Conservation (phyloP, 75 land plant species). For the Pinus tabuliformis region DNA sequence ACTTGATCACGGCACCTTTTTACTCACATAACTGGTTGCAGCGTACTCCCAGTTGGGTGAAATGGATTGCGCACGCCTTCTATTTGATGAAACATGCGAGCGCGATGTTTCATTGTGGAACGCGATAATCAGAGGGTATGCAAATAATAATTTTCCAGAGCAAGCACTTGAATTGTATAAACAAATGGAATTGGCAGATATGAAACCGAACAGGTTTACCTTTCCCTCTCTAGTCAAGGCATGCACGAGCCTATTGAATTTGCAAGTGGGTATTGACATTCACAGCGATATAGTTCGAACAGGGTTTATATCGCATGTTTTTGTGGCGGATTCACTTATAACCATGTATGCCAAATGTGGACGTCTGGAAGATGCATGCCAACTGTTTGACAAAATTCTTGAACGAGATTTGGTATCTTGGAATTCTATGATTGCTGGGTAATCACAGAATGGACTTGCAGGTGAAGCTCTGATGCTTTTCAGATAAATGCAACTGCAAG, state of each 20-base stretch:
- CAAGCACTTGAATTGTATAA: constrained; percentile 25
- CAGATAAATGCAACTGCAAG: constrained; percentile 15
- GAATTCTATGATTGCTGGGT: constrained; percentile 42
- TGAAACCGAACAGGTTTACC: constrained; percentile 34
- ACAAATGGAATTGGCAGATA: constrained; percentile 21
- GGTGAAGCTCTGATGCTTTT: constrained; percentile 26
- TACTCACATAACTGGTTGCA: no score
- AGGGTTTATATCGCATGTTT: constrained; percentile 25
- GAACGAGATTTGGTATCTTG: constrained; percentile 34
- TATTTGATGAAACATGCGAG: no score
- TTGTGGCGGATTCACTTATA: constrained; percentile 31
- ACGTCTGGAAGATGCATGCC: no score
- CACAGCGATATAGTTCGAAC: constrained; percentile 18
- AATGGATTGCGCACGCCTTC: no score
- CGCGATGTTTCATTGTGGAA: constrained; percentile 29
- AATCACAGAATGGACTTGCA: constrained; percentile 22
- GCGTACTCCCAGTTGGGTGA: no score
- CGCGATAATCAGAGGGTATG: constrained; percentile 33
- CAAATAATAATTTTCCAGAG: neutral
- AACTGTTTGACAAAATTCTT: no score
- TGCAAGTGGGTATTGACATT: constrained; percentile 8
- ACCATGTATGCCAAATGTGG: no score
- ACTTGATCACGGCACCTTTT: no score
- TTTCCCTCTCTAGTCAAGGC: constrained; percentile 38
- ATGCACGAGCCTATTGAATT: constrained; percentile 12